phyloP scores from a whole-genome alignment of 2,329 filamentous ascomycete genomes.

The Fusarium sp. region DNA sequence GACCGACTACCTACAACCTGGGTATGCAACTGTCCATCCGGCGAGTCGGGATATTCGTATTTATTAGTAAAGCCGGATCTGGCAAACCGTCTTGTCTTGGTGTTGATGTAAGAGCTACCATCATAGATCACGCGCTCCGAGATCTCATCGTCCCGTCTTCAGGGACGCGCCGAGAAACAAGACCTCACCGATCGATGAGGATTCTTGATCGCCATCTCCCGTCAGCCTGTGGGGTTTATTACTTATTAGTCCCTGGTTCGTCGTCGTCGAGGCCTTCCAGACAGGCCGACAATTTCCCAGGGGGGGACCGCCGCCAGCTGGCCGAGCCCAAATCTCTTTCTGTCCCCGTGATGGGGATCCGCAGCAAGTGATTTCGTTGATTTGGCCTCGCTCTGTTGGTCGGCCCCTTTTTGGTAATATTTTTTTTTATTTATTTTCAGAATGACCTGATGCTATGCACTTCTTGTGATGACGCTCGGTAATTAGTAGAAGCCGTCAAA shows the following conservation, averaged over 20 bases:
- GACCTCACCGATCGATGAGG: conserved; percentile 15
- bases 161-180: conserved; percentile 2
- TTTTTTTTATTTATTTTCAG: not conserved
- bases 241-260: not conserved
- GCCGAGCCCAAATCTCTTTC: conserved; percentile 21
- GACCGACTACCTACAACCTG: not conserved
- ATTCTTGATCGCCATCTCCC: conserved; percentile 11
- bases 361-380: conserved; percentile 25
- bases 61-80: not conserved
- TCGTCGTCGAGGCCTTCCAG: not conserved
- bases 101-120: not conserved
- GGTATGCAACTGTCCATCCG: not conserved
- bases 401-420: conserved; percentile 21
- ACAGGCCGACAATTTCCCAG: not conserved
- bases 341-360: conserved; percentile 31
- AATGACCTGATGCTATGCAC: conserved; percentile 26
- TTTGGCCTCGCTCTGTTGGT: conserved; percentile 4
- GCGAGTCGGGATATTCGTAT: conserved; percentile 3
- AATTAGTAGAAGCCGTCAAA: not conserved
- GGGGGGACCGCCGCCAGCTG: not conserved
- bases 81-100: not conserved
- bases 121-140: not conserved
- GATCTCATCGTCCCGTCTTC: conserved; percentile 17
- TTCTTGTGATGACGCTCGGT: not conserved
- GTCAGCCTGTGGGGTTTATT: not conserved